Conservation (phyloP, 805 yeast species). For the Wickerhamomyces rabaulensis region DNA sequence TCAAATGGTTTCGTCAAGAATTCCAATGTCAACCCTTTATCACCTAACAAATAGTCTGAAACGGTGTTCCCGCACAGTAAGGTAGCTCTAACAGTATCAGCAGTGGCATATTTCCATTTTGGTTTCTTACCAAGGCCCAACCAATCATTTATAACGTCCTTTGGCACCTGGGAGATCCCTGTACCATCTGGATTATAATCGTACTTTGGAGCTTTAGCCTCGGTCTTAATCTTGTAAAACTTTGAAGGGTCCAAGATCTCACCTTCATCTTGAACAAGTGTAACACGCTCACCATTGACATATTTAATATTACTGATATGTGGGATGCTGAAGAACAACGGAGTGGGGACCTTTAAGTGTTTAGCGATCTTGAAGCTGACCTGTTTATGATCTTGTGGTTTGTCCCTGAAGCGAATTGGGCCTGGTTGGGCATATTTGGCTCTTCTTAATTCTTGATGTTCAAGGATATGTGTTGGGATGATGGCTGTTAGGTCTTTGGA, state of each 20-base stretch:
- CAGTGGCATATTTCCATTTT: neutral
- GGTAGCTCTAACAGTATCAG: slow-evolving; percentile 11
- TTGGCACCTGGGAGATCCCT: neutral
- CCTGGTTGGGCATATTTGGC: slow-evolving; percentile 6
- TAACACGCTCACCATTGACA: slow-evolving; percentile 3
- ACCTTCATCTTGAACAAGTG: slow-evolving; percentile 1
- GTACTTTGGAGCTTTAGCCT: neutral
- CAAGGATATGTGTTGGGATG: slow-evolving; percentile 16
- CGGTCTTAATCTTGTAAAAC: neutral
- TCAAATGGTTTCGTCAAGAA: slow-evolving; percentile 1
- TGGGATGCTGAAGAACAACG: slow-evolving; percentile 15
- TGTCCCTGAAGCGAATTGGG: slow-evolving; percentile 5
- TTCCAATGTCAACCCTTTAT: slow-evolving; percentile 1
- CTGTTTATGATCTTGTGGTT: slow-evolving; percentile 3
- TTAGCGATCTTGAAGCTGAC: slow-evolving; percentile 4
- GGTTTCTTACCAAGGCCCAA: neutral
- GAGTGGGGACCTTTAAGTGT: slow-evolving; percentile 3
- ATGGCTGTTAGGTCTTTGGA: slow-evolving; percentile 10
- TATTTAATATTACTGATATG: slow-evolving; percentile 5
- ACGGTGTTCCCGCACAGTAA: slow-evolving; percentile 3
- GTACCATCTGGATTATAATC: neutral
- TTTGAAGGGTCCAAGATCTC: slow-evolving; percentile 4
- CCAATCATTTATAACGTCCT: neutral
- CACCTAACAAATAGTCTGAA: slow-evolving; percentile 2
- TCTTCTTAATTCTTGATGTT: slow-evolving; percentile 11